Evolutionary conservation across 2,329 filamentous ascomycete species (phyloP).

Genomic region (Fusarium verrucosum): DNA sequence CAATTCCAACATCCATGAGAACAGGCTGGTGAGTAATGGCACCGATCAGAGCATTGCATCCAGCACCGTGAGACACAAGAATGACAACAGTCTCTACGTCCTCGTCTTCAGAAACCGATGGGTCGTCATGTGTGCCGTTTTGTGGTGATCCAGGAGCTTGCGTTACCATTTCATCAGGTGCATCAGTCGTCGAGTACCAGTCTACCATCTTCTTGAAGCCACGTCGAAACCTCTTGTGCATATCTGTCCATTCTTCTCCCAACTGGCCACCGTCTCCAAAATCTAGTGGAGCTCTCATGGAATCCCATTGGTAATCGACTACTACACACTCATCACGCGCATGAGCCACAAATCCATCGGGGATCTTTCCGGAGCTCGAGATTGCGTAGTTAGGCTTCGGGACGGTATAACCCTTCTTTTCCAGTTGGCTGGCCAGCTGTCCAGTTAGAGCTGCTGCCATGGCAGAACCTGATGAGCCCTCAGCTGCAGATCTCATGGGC

Average conservation of each 20-base stretch:
- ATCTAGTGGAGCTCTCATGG: slow-evolving; percentile 76
- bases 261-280: slow-evolving; percentile 91
- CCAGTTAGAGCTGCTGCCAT: slow-evolving; percentile 50
- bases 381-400: slow-evolving; percentile 86
- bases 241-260: slow-evolving; percentile 93
- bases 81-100: slow-evolving; percentile 81
- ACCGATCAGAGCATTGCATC: slow-evolving; percentile 94
- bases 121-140: slow-evolving; percentile 48
- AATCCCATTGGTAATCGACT: slow-evolving; percentile 97
- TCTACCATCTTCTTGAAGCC: slow-evolving; percentile 81
- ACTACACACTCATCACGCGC: slow-evolving; percentile 85
- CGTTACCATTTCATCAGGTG: slow-evolving; percentile 62
- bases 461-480: slow-evolving; percentile 45
- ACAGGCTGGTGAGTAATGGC: slow-evolving; percentile 92
- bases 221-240: slow-evolving; percentile 89
- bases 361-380: slow-evolving; percentile 81
- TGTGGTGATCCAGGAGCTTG: slow-evolving; percentile 39
- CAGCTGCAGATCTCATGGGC: slow-evolving; percentile 34
- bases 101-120: slow-evolving; percentile 60
- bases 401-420: slow-evolving; percentile 69
- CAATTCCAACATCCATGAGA: slow-evolving; percentile 87
- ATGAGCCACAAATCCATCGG: slow-evolving; percentile 87
- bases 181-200: slow-evolving; percentile 76
- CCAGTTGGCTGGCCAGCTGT: slow-evolving; percentile 36
- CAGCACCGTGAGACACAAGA: slow-evolving; percentile 92